Conservation (phyloP, 2,329 filamentous ascomycete species). For the Fusarium irregulare region DNA sequence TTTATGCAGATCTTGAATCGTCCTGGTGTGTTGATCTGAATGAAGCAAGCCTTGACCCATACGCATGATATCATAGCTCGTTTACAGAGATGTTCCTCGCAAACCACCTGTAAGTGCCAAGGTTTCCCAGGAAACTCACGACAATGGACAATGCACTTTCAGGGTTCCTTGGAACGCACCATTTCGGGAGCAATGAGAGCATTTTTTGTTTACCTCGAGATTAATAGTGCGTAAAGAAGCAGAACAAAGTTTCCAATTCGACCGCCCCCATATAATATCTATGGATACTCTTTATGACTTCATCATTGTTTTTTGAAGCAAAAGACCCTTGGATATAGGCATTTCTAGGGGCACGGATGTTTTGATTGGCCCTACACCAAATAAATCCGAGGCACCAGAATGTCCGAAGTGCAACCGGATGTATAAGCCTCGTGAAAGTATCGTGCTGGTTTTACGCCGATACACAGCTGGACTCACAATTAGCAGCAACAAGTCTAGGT, state of each 20-base stretch:
- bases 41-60: background rate
- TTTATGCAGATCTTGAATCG: background rate
- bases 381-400: background rate
- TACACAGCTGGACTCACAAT: background rate
- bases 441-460: background rate
- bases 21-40: background rate
- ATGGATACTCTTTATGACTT: background rate
- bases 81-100: background rate
- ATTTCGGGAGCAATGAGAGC: background rate
- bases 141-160: background rate
- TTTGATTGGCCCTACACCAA: background rate
- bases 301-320: background rate
- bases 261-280: background rate
- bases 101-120: background rate
- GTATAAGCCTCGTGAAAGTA: background rate
- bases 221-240: background rate
- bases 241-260: background rate
- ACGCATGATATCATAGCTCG: background rate
- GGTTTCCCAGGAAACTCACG: background rate
- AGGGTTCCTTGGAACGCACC: too few relatives aligned
- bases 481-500: accelerated
- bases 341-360: background rate
- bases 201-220: too few relatives aligned
- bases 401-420: background rate
- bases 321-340: background rate